A percentile compares a stretch with the other conserved stretches of the same genome.
Evolutionary conservation across 805 yeast genomes (phyloP).

Genomic region (Barnettozyma botsteinii): DNA sequence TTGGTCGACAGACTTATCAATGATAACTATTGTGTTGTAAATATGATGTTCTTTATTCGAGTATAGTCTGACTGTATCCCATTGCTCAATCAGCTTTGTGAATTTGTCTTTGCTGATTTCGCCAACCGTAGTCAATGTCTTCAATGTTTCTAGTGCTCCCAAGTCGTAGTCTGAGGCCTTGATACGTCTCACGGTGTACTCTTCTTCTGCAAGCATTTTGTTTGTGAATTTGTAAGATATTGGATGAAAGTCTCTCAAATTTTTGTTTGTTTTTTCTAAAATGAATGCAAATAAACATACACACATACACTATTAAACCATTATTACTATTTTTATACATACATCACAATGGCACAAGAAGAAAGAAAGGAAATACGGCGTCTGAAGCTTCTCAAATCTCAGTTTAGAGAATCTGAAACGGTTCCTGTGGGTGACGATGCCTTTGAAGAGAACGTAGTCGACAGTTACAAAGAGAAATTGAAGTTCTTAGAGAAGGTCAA

Average conservation of each 20-base stretch:
- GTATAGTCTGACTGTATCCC: slow-evolving; percentile 39
- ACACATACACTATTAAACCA: too few relatives aligned
- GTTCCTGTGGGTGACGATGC: too few relatives aligned
- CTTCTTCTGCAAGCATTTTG: slow-evolving; percentile 43
- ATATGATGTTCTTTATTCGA: slow-evolving; percentile 25
- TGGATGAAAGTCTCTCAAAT: too few relatives aligned
- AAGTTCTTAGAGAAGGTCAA: neutral
- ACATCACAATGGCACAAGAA: neutral
- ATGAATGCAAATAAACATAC: too few relatives aligned
- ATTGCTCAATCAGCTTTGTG: slow-evolving; percentile 44
- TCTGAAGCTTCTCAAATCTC: neutral
- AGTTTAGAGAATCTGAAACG: neutral
- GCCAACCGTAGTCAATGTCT: slow-evolving; percentile 80
- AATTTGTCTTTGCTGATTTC: slow-evolving; percentile 49
- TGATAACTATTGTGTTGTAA: slow-evolving; percentile 68
- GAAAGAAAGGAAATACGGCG: neutral
- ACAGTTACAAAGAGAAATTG: slow-evolving; percentile 1
- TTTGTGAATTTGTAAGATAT: neutral
- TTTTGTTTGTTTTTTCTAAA: neutral
- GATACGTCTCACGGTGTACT: slow-evolving; percentile 60
- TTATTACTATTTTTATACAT: too few relatives aligned
- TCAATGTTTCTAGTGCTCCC: slow-evolving; percentile 58
- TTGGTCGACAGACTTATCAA: slow-evolving; percentile 35
- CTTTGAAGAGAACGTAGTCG: neutral
- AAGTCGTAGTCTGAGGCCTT: slow-evolving; percentile 49